A percentile compares a stretch with the other conserved stretches of the same genome.
Conservation (phyloP, 2,329 filamentous ascomycete species). For the Cryphonectria radicalis region DNA sequence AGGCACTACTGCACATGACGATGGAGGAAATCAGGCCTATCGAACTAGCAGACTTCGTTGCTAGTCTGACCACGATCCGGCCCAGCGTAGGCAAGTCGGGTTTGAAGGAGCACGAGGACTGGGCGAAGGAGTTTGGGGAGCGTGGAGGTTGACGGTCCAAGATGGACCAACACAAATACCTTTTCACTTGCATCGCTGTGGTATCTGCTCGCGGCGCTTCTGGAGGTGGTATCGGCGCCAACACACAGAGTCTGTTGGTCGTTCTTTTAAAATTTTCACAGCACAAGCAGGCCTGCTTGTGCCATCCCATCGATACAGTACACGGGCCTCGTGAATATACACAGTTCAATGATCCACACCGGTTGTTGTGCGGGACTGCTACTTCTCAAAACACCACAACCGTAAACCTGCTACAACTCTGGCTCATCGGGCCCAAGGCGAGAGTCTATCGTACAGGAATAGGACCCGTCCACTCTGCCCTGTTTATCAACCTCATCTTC, state of each 20-base stretch:
- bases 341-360: conserved; percentile 1
- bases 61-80: conserved; percentile 81
- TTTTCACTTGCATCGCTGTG: conserved; percentile 3
- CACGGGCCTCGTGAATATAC: conserved; percentile 11
- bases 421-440: background rate
- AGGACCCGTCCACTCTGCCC: conserved; percentile 11
- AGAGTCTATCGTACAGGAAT: background rate
- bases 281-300: background rate
- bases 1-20: conserved; percentile 85
- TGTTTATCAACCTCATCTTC: conserved; percentile 32
- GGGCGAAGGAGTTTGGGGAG: conserved; percentile 93
- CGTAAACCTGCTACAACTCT: background rate
- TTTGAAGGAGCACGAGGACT: conserved; percentile 88
- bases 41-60: conserved; percentile 77
- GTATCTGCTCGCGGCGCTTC: background rate
- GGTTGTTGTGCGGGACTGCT: background rate
- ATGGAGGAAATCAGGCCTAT: conserved; percentile 96
- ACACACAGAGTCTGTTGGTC: background rate
- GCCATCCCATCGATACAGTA: conserved; percentile 2
- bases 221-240: background rate
- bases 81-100: conserved; percentile 88
- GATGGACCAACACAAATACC: background rate
- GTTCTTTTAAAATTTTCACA: background rate
- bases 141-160: conserved; percentile 67
- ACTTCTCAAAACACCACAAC: background rate